Conservation (phyloP, 495 filamentous ascomycete genomes). For the Talaromyces wortmannii region DNA sequence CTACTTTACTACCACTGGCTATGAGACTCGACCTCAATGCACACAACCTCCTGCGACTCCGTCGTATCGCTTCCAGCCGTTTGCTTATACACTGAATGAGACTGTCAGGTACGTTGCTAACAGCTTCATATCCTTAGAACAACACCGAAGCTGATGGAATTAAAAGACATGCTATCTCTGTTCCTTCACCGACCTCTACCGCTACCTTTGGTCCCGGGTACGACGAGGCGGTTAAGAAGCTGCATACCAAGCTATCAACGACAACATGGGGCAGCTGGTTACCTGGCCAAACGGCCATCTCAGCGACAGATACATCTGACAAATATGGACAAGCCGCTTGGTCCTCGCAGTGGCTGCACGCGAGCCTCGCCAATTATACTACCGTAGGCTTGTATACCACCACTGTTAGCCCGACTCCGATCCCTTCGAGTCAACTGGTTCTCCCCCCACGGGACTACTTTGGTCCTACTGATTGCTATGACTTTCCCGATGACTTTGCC, state of each 20-base stretch:
- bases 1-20: slow-evolving; percentile 15
- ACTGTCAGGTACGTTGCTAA: slow-evolving; percentile 14
- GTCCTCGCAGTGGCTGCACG: slow-evolving; percentile 23
- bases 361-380: slow-evolving; percentile 20
- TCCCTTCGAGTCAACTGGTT: slow-evolving; percentile 26
- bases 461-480: slow-evolving; percentile 17
- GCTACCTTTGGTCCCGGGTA: slow-evolving; percentile 13
- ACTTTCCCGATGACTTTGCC: slow-evolving; percentile 37
- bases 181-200: slow-evolving; percentile 17
- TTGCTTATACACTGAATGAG: slow-evolving; percentile 15
- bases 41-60: slow-evolving; percentile 8
- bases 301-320: slow-evolving; percentile 19
- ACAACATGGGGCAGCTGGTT: slow-evolving; percentile 26
- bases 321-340: slow-evolving; percentile 28
- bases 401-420: slow-evolving; percentile 24
- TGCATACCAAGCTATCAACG: slow-evolving; percentile 7
- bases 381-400: slow-evolving; percentile 21
- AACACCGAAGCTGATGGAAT: not conserved
- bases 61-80: slow-evolving; percentile 16
- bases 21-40: slow-evolving; percentile 16
- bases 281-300: slow-evolving; percentile 15
- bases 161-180: slow-evolving; percentile 17
- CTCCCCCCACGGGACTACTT: slow-evolving; percentile 26
- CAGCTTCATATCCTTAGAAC: not conserved
- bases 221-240: slow-evolving; percentile 11